Evolutionary conservation across 2,329 filamentous ascomycete species (phyloP).

Genomic region (Hirsutella minnesotensis): DNA sequence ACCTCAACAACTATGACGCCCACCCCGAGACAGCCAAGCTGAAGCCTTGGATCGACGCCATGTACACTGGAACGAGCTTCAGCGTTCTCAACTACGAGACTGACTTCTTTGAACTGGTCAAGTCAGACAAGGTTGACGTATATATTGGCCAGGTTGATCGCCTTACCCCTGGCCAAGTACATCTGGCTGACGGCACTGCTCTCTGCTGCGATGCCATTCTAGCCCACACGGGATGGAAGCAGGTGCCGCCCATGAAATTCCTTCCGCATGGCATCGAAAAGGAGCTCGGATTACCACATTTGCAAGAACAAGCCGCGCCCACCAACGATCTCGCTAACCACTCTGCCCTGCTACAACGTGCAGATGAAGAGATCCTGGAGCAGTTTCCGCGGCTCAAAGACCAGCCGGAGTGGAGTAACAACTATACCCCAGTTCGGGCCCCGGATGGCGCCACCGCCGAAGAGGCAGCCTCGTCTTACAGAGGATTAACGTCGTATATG

Average conservation of each 20-base stretch:
- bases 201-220: constrained; percentile 39
- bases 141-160: constrained; percentile 38
- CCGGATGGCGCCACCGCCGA: constrained; percentile 23
- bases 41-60: constrained; percentile 36
- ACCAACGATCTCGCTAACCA: constrained; percentile 21
- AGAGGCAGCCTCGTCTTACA: constrained; percentile 14
- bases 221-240: constrained; percentile 48
- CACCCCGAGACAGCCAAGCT: constrained; percentile 41
- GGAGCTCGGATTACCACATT: constrained; percentile 37
- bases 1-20: constrained; percentile 39
- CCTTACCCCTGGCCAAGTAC: constrained; percentile 32
- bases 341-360: constrained; percentile 22
- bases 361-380: constrained; percentile 40
- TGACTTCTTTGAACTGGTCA: constrained; percentile 44
- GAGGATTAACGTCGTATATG: constrained; percentile 19
- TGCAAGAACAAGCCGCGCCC: constrained; percentile 8
- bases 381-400: constrained; percentile 39
- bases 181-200: constrained; percentile 35
- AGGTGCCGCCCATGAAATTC: constrained; percentile 39
- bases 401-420: constrained; percentile 36
- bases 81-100: constrained; percentile 50
- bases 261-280: constrained; percentile 31
- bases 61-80: constrained; percentile 42
- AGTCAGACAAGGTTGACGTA: constrained; percentile 36
- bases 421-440: constrained; percentile 29